Conservation (phyloP, 495 filamentous ascomycete species). For the Alectoria sarmentosa region DNA sequence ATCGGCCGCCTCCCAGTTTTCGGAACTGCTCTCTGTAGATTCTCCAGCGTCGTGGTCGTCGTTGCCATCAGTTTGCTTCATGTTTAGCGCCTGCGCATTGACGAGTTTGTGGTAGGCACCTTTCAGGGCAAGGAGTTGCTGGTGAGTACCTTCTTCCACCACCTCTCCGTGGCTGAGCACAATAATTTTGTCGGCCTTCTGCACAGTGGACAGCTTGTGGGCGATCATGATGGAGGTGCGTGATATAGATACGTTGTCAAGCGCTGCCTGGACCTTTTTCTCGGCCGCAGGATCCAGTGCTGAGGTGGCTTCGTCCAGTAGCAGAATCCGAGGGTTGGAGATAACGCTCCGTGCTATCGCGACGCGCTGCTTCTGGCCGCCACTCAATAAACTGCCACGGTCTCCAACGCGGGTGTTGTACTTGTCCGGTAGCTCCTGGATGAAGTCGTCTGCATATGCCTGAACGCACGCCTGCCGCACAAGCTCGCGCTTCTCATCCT, state of each 20-base stretch:
- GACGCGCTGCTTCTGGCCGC: not conserved
- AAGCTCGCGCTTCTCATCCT: not conserved
- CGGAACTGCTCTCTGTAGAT: too few relatives aligned
- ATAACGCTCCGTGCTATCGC: not conserved
- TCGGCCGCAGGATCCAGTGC: not conserved
- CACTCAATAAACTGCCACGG: not conserved
- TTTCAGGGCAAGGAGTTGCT: not conserved
- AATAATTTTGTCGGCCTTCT: not conserved
- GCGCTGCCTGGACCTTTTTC: not conserved
- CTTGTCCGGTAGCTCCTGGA: not conserved
- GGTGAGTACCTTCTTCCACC: not conserved
- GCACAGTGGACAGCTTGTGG: not conserved
- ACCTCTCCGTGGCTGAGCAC: not conserved
- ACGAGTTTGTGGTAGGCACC: not conserved
- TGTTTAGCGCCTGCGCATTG: too few relatives aligned
- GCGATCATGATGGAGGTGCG: not conserved
- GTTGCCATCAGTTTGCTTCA: too few relatives aligned
- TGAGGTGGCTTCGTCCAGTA: not conserved
- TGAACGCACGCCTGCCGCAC: not conserved
- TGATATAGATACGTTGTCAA: not conserved
- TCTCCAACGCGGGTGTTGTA: not conserved
- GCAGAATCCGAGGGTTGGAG: not conserved
- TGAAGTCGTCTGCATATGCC: not conserved
- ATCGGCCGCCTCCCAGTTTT: too few relatives aligned
- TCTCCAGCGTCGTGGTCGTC: too few relatives aligned